Percentiles rank a stretch among this genome's conserved stretches.
phyloP scores from a whole-genome alignment of 2,329 filamentous ascomycete genomes.

The Paecilomyces sp. region DNA sequence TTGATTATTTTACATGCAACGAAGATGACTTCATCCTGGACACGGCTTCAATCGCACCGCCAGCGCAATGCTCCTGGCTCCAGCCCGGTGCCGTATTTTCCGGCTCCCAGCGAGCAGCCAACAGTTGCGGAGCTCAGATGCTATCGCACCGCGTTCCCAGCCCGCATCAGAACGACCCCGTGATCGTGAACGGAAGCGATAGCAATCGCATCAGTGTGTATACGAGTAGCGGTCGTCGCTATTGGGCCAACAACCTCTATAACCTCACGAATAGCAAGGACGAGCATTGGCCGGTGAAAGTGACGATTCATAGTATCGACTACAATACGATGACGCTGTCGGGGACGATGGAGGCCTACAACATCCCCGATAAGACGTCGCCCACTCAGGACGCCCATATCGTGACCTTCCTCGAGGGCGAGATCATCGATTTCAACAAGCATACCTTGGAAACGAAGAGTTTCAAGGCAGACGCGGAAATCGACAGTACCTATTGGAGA shows the following conservation, averaged over 20 bases:
- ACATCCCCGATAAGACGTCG: constrained; percentile 50
- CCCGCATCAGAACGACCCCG: constrained; percentile 22
- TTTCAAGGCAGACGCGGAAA: constrained; percentile 39
- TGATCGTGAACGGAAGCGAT: constrained; percentile 29
- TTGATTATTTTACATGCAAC: constrained; percentile 47
- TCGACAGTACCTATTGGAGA: constrained; percentile 43
- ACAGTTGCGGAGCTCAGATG: constrained; percentile 17
- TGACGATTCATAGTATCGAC: constrained; percentile 58
- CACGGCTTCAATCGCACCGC: constrained; percentile 43
- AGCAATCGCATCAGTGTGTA: constrained; percentile 26
- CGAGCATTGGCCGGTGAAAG: constrained; percentile 61
- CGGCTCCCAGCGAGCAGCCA: constrained; percentile 53
- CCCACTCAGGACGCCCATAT: constrained; percentile 43
- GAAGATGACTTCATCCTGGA: constrained; percentile 53
- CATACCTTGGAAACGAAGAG: constrained; percentile 42
- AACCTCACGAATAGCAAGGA: constrained; percentile 29
- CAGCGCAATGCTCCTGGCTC: constrained; percentile 54
- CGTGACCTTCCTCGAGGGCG: constrained; percentile 60
- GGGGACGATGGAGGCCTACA: constrained; percentile 64
- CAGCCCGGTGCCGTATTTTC: constrained; percentile 54
- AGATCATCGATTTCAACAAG: constrained; percentile 58
- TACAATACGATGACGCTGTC: constrained; percentile 54
- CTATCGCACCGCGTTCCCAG: constrained; percentile 22
- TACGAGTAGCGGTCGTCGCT: constrained; percentile 29
- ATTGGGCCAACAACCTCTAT: constrained; percentile 22